Base-by-base conservation (phyloP, 1,284 basidiomycete species). In the Malassezia japonica region DNA sequence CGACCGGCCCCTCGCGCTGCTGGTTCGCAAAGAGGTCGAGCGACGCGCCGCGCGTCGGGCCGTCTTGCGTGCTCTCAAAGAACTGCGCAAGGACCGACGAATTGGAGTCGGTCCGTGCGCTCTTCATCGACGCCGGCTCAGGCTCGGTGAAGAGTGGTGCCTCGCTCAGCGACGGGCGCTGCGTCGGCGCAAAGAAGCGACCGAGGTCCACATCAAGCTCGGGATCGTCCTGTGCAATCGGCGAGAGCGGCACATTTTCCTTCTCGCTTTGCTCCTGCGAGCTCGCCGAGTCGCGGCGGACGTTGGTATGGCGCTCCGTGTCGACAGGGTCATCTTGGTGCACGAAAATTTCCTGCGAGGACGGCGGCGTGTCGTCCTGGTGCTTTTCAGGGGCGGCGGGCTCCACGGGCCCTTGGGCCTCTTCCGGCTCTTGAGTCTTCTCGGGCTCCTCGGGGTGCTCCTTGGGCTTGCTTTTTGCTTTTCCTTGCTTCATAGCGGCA, bases 41-140 rank as follows among this genome's bases (percentile, higher is more conserved):
- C n/a, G 59, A 62, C 28, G 60, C 61, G 13, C 63, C 62, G 15
- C 59, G 59, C 40, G 54, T 38, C 9, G 55, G 48, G 25, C 57
- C 48, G 27, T 61, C 58, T 34, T 65, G 65, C 18, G 65, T 67
- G n/a, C 56, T 58, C 23, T 62, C 51, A 47, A 69, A 69, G 54
- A 69, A 69, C 31, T 66, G 65, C 10, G 63, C 67, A 8, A 69
- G 60, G 2, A 64, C 65, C 7, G 61, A 62, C 21, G 56, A 56
- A 35, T 55, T 59, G 3, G 65, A 64, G 2, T 27, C 46, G 10
- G 38, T 54, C 21, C 46, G 45, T 5, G 29, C 25, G 13, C 33
- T n/a, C 4, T 54, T 56, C 6, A 31, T 35, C 35, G 55, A 49
- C 8, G 46, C 52, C 37, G 55, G 27, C 9, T 10, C 4, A 24